A percentile compares a stretch with the other conserved stretches of the same genome.
phyloP scores from a whole-genome alignment of 768 basidiomycete species.

The Lactarius pseudohatsudake region DNA sequence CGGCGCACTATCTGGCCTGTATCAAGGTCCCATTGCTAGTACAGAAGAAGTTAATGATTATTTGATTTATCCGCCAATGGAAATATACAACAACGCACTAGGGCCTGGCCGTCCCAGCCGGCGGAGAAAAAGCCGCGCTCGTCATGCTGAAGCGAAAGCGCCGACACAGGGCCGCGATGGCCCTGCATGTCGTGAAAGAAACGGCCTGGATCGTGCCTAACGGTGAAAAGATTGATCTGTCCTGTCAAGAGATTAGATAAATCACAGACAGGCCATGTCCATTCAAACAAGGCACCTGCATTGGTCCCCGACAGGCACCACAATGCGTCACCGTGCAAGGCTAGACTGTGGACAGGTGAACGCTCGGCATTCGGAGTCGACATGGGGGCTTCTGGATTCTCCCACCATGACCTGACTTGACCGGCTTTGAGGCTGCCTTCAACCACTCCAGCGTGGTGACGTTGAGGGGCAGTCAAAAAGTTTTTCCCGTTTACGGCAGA shows the following conservation, averaged over 20 bases:
- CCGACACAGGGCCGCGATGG: conserved; percentile 81
- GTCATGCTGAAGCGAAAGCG: conserved; percentile 74
- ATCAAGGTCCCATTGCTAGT: conserved; percentile 97
- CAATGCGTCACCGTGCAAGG: conserved; percentile 88
- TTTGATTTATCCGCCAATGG: conserved; percentile 15
- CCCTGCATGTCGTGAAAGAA: conserved; percentile 69
- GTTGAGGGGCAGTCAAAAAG: conserved; percentile 83
- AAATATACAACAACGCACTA: conserved; percentile 49
- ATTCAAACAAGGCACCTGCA: conserved; percentile 48
- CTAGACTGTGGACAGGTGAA: conserved; percentile 85
- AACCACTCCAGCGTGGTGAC: conserved; percentile 86
- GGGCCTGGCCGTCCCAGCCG: conserved; percentile 90
- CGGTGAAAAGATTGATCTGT: conserved; percentile 89
- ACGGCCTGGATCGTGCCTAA: conserved; percentile 89
- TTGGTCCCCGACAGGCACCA: conserved; percentile 90
- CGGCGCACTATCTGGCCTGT: conserved; percentile 76
- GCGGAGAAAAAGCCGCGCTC: conserved; percentile 89
- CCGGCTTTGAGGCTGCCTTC: conserved; percentile 91
- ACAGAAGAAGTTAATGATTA: conserved; percentile 18
- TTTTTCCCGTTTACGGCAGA: conserved; percentile 83
- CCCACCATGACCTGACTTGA: conserved; percentile 89
- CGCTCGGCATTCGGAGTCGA: conserved; percentile 31
- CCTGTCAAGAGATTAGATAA: conserved; percentile 56
- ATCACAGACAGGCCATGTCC: conserved; percentile 17
- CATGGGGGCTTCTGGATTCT: conserved; percentile 50